A percentile compares a stretch with the other conserved stretches of the same genome.
Conservation (phyloP, 352 stramenopile genomes). For the Phytophthora multivora region DNA sequence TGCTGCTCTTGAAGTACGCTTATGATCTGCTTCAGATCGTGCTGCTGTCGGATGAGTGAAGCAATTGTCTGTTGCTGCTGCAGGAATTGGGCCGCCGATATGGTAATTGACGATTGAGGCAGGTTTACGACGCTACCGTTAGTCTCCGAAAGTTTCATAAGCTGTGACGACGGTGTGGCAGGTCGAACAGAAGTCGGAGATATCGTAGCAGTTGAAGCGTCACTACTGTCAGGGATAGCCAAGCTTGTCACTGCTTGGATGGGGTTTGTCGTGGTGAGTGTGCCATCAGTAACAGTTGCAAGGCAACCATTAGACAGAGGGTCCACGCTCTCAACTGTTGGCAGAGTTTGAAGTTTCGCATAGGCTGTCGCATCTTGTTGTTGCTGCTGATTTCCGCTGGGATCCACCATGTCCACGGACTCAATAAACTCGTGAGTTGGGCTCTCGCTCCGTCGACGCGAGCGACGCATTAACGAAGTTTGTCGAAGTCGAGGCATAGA, state of each 20-base stretch:
- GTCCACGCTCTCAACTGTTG: constrained; percentile 19
- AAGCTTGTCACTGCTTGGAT: constrained; percentile 6
- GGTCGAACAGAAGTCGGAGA: constrained; percentile 10
- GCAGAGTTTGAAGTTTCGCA: constrained; percentile 11
- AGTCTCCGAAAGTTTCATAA: constrained; percentile 16
- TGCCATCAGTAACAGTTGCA: background rate
- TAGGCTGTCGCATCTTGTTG: constrained; percentile 22
- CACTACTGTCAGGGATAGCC: constrained; percentile 16
- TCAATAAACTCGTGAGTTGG: constrained; percentile 37
- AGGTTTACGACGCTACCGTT: constrained; percentile 21
- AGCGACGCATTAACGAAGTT: constrained; percentile 25
- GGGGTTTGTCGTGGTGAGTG: background rate
- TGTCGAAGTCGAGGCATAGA: constrained; percentile 48
- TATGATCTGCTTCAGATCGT: constrained; percentile 86
- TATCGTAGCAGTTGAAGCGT: constrained; percentile 2
- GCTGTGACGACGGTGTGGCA: constrained; percentile 15
- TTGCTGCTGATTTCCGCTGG: constrained; percentile 25
- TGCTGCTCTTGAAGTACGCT: constrained; percentile 77
- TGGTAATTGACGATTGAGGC: constrained; percentile 64
- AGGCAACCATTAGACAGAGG: constrained; percentile 5
- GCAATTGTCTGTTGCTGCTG: constrained; percentile 87
- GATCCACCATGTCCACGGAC: constrained; percentile 21
- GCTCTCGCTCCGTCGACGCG: constrained; percentile 56
- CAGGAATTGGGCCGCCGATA: constrained; percentile 73
- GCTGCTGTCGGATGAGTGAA: constrained; percentile 78